These are phyloP conservation scores for Ustilago tritici DNA, from an alignment of 1,284 basidiomycete genomes.

Conservation along the genomic window DNA sequence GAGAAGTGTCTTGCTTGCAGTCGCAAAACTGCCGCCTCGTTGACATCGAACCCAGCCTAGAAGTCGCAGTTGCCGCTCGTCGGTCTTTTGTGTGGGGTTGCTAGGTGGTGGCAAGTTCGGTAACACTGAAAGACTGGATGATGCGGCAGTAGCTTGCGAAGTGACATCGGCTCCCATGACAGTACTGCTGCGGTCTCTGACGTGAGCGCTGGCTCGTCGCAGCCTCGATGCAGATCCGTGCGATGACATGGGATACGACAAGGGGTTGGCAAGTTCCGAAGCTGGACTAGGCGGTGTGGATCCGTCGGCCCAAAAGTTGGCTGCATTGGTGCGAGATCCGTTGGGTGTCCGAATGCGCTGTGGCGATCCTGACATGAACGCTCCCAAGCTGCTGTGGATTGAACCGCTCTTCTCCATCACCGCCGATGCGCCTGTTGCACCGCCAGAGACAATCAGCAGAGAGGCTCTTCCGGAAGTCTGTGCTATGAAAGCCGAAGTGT, in stretches of 20 bases:
- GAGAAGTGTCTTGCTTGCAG: conserved; percentile 8
- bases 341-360: conserved; percentile 43
- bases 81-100: conserved; percentile 26
- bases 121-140: conserved; percentile 26
- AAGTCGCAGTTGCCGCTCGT: conserved; percentile 39
- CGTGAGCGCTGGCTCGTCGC: conserved; percentile 38
- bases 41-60: conserved; percentile 48
- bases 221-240: conserved; percentile 42
- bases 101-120: conserved; percentile 30
- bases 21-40: conserved; percentile 35
- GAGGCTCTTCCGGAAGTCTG: conserved; percentile 36
- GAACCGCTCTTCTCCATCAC: conserved; percentile 40
- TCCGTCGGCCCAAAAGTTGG: conserved; percentile 42
- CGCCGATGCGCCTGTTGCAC: conserved; percentile 8
- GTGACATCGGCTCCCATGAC: conserved; percentile 8
- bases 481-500: conserved; percentile 29
- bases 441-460: conserved; percentile 26
- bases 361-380: conserved; percentile 32
- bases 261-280: conserved; percentile 32
- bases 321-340: conserved; percentile 38
- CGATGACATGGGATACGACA: conserved; percentile 51
- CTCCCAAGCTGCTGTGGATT: conserved; percentile 34
- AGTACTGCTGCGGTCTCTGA: conserved; percentile 38
- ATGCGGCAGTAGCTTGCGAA: conserved; percentile 18
- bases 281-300: conserved; percentile 51